Base-by-base conservation (phyloP, 768 basidiomycete genomes). In the Tricholoma sp. region DNA sequence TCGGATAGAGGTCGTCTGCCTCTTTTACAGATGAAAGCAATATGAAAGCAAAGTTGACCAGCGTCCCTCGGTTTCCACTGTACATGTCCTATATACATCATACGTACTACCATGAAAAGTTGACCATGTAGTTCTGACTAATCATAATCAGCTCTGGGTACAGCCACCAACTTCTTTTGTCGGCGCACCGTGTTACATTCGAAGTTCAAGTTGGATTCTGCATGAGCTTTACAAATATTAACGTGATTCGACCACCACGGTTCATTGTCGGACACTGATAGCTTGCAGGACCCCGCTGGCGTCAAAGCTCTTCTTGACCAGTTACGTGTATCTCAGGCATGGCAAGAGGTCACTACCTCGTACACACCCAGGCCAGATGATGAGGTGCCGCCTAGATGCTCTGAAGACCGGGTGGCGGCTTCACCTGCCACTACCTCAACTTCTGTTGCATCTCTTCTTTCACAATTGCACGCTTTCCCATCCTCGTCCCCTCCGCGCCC, bases 221-320 rank as follows among this genome's bases (percentile, higher is more conserved):
- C 57, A 79, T 80, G 79, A 72, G 66, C 66, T 78, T 77, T 61
- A 75, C 77, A 22, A 84, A 84, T 69, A 82, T 85, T 60, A 85
- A 84, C 69, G 85, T 85, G 68, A 71, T 49, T 58, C 56, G 14
- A 22, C 50, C n/a, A 46, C 16, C 27, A 52, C 31, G 12, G 37
- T 16, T n/a, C 27, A 52, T 50, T 32, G n/a, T 53, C 11, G 55
- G 34, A 35, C 50, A 49, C 61, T 63, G 21, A 61, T 50, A 29
- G 45, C 50, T 19, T 46, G 52, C 65, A 91, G 88, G 88, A 91
- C 69, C 74, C 85, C 49, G 75, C 75, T 59, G 82, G 80, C 46
- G 78, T 94, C 50, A 80, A 83, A 63, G 84, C 88, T 24, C 77
- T 93, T 22, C 79, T 94, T 16, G 86, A 91, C 54, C 81, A 82